Evolutionary conservation across 2,329 filamentous ascomycete species (phyloP).

Genomic region (Curvularia verruculosa): DNA sequence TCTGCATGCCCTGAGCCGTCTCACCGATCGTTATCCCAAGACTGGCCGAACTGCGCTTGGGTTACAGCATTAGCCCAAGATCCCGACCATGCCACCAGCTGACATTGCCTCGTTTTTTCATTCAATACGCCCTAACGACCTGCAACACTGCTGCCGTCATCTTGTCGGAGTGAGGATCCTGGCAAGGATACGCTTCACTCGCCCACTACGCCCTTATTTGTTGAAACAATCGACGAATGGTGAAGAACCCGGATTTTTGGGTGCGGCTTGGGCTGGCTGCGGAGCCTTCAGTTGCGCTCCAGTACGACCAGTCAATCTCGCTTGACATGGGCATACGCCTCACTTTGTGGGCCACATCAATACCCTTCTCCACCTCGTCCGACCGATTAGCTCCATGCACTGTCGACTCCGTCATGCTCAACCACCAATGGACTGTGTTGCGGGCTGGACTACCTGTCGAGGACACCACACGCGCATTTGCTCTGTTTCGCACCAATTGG

Average conservation of each 20-base stretch:
- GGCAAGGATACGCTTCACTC: constrained; percentile 10
- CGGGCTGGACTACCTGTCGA: constrained; percentile 20
- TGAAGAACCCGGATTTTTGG: constrained; percentile 6
- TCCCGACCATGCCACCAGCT: constrained; percentile 28
- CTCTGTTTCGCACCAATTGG: constrained; percentile 37
- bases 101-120: constrained; percentile 38
- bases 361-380: constrained; percentile 13
- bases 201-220: constrained; percentile 3
- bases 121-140: constrained; percentile 20
- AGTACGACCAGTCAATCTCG: constrained; percentile 16
- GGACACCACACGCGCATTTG: constrained; percentile 21
- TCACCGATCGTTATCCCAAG: constrained; percentile 42
- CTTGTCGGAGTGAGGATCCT: constrained; percentile 3
- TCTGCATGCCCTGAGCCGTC: constrained; percentile 25
- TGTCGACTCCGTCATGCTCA: constrained; percentile 11
- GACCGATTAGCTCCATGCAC: constrained; percentile 4
- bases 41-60: constrained; percentile 41
- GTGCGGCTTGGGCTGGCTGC: constrained; percentile 3
- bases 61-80: constrained; percentile 35
- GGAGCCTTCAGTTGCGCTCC: constrained; percentile 10
- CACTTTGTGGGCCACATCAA: constrained; percentile 23
- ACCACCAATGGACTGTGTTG: constrained; percentile 35
- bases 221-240: constrained; percentile 14
- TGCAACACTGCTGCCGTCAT: constrained; percentile 34
- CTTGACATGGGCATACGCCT: constrained; percentile 25